These are phyloP conservation scores for Ophiostoma angusticollis DNA, from an alignment of 2,329 filamentous ascomycete genomes.

Conservation along the genomic window DNA sequence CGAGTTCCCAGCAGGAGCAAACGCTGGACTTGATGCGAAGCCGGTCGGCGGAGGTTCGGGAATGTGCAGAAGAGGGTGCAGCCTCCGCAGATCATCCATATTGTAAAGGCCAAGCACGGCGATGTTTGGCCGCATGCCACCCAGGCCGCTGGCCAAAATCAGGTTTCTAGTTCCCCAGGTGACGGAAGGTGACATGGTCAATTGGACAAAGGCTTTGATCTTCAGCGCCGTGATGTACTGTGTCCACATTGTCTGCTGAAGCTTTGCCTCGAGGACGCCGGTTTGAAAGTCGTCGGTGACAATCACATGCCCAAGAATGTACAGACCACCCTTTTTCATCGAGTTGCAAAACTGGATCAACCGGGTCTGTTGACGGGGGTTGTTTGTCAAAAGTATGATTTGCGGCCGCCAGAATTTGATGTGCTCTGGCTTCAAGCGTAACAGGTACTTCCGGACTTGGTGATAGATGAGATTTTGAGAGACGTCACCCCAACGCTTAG, in stretches of 20 bases:
- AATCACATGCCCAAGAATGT: slow-evolving; percentile 78
- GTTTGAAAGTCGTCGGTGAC: slow-evolving; percentile 70
- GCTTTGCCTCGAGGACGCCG: slow-evolving; percentile 67
- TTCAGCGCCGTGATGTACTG: slow-evolving; percentile 72
- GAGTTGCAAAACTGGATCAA: slow-evolving; percentile 88
- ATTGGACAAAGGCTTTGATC: slow-evolving; percentile 82
- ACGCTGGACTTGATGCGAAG: slow-evolving; percentile 19
- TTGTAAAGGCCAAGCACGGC: slow-evolving; percentile 72
- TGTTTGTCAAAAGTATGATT: slow-evolving; percentile 71
- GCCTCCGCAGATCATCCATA: slow-evolving; percentile 58
- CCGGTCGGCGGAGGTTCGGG: slow-evolving; percentile 29
- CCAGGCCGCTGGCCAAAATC: slow-evolving; percentile 67
- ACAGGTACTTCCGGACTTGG: slow-evolving; percentile 75
- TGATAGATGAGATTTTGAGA: slow-evolving; percentile 78
- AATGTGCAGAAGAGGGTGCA: slow-evolving; percentile 42
- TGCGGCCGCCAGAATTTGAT: slow-evolving; percentile 92
- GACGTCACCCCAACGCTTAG: slow-evolving; percentile 83
- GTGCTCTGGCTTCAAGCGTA: slow-evolving; percentile 74
- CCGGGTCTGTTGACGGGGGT: slow-evolving; percentile 67
- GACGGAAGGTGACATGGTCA: slow-evolving; percentile 68
- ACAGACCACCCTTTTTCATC: slow-evolving; percentile 74
- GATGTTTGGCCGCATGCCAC: slow-evolving; percentile 82
- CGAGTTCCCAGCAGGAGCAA: background rate
- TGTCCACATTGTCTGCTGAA: slow-evolving; percentile 72
- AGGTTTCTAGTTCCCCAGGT: slow-evolving; percentile 80